Conservation (phyloP, 2,329 filamentous ascomycete species). For the Penicillium thymicola region DNA sequence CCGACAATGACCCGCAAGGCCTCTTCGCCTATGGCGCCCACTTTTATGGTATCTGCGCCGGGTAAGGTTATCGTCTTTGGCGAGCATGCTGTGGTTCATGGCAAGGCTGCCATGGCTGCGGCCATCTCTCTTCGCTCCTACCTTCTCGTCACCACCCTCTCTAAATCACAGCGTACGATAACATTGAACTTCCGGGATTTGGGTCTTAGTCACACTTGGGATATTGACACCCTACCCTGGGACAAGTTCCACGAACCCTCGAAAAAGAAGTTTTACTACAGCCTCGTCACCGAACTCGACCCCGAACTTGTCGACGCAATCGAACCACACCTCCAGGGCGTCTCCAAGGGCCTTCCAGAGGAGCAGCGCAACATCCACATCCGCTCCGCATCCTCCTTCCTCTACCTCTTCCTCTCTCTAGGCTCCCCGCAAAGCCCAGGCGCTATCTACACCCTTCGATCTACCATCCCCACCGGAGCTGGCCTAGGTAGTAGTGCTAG, state of each 20-base stretch:
- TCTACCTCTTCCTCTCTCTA: constrained; percentile 89
- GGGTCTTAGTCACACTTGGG: constrained; percentile 84
- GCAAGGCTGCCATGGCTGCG: constrained; percentile 93
- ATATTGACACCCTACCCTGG: constrained; percentile 91
- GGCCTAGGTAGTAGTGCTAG: constrained; percentile 93
- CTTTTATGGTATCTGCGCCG: constrained; percentile 97
- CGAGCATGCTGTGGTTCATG: constrained; percentile 96
- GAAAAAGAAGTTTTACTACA: constrained; percentile 95
- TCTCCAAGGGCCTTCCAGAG: constrained; percentile 65
- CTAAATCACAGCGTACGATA: constrained; percentile 85
- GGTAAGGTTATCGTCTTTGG: constrained; percentile 98
- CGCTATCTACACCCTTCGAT: constrained; percentile 85
- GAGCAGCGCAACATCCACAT: constrained; percentile 80
- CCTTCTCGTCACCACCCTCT: constrained; percentile 89
- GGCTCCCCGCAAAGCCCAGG: constrained; percentile 74
- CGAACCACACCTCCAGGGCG: constrained; percentile 69
- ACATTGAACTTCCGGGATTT: constrained; percentile 90
- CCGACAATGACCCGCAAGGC: constrained; percentile 33
- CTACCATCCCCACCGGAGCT: constrained; percentile 87
- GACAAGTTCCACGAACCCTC: constrained; percentile 69
- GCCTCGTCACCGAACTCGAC: constrained; percentile 79
- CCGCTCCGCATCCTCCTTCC: constrained; percentile 76
- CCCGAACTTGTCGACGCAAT: constrained; percentile 76
- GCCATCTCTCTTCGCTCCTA: constrained; percentile 94
- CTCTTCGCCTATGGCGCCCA: constrained; percentile 66